Evolutionary conservation across 2,329 filamentous ascomycete species (phyloP).

Genomic region (Colletotrichum sp.): DNA sequence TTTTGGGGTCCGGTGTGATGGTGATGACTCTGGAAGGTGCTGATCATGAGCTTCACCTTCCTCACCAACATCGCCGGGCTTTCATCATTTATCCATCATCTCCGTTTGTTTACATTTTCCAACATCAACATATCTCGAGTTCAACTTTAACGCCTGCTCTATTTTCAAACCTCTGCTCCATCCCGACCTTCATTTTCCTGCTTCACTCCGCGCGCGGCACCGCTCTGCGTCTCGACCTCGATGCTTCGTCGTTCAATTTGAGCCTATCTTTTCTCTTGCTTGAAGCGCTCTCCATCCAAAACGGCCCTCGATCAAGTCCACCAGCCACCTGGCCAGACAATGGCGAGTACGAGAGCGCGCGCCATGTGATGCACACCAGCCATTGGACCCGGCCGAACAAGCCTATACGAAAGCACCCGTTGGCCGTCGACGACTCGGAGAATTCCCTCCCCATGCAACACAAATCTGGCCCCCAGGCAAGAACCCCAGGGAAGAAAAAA

Average conservation of each 20-base stretch:
- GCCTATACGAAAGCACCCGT: neutral
- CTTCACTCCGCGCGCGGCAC: slow-evolving; percentile 22
- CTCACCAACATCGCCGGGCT: neutral
- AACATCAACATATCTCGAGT: neutral
- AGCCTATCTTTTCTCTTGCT: slow-evolving; percentile 6
- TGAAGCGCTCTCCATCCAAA: slow-evolving; percentile 12
- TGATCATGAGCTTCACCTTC: neutral
- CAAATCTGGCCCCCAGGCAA: neutral
- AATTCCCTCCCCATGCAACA: slow-evolving; percentile 2
- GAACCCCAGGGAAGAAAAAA: neutral
- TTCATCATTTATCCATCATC: neutral
- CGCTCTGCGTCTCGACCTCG: slow-evolving; percentile 16
- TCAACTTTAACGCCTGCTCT: neutral
- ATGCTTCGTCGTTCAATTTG: neutral
- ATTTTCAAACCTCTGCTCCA: neutral
- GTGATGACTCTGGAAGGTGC: neutral
- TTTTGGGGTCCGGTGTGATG: neutral
- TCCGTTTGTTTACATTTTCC: neutral
- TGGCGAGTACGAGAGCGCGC: slow-evolving; percentile 14
- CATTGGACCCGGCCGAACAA: neutral
- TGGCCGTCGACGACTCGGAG: slow-evolving; percentile 11
- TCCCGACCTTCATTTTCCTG: neutral
- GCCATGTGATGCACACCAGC: slow-evolving; percentile 15
- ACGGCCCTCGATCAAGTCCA: neutral
- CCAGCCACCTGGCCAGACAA: neutral